A percentile compares a stretch with the other conserved stretches of the same genome.
These are phyloP conservation scores for Sextonia rubra DNA, from an alignment of 164 flowering plant species.

Conservation along the genomic window DNA sequence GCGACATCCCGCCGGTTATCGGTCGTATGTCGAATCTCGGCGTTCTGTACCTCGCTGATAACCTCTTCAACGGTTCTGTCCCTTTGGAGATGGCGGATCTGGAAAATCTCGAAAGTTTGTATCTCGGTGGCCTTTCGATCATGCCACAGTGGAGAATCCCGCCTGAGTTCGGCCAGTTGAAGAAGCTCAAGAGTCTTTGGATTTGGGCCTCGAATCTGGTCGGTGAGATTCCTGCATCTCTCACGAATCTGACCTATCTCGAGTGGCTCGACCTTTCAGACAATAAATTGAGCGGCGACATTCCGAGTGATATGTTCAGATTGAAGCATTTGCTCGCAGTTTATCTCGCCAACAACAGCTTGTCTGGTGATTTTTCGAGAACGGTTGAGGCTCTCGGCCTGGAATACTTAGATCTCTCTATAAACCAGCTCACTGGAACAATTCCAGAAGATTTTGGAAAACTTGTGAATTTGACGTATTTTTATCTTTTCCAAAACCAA, in stretches of 20 bases:
- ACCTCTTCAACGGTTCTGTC: slow-evolving; percentile 48
- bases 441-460: too few species aligned
- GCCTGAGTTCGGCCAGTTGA: slow-evolving; percentile 41
- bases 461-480: too few species aligned
- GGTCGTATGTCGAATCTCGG: slow-evolving; percentile 34
- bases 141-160: slow-evolving; percentile 35
- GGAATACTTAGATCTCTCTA: slow-evolving; percentile 32
- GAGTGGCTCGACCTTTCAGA: slow-evolving; percentile 40
- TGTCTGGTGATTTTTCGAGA: slow-evolving; percentile 57
- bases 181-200: slow-evolving; percentile 43
- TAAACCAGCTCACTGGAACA: too few species aligned
- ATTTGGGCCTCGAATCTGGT: slow-evolving; percentile 34
- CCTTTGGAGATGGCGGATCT: slow-evolving; percentile 65
- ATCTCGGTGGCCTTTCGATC: slow-evolving; percentile 37
- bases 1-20: slow-evolving; percentile 54
- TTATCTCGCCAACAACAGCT: slow-evolving; percentile 38
- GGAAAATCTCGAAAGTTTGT: slow-evolving; percentile 38
- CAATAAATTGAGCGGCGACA: slow-evolving; percentile 46
- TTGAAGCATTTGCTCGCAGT: slow-evolving; percentile 41
- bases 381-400: slow-evolving; percentile 32
- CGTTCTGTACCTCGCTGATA: slow-evolving; percentile 29
- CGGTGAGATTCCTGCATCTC: slow-evolving; percentile 56
- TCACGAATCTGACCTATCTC: slow-evolving; percentile 32
- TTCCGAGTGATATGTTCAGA: slow-evolving; percentile 49
- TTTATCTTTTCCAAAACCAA: too few species aligned